Base-by-base conservation (phyloP, 2,329 filamentous ascomycete genomes). In the Colletotrichum falcatum region DNA sequence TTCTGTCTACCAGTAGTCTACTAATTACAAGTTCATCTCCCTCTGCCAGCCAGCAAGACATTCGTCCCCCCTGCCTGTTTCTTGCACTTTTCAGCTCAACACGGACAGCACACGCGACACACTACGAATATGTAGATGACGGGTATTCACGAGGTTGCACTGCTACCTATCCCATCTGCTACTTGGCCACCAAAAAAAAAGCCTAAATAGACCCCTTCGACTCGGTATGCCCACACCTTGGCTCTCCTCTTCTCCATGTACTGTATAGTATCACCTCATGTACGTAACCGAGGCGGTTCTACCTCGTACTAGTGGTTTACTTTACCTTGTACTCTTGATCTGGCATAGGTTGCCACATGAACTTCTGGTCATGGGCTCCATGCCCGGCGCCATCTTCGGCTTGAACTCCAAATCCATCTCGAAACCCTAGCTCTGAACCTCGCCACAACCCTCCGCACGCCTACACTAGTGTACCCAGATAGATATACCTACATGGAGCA, bases 301-400 rank as follows among this genome's bases (percentile, higher is more conserved):
- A 3, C 30, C 30, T n/a, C n/a, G n/a, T n/a, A n/a, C n/a, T n/a
- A n/a, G n/a, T n/a, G n/a, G n/a, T n/a, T n/a, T n/a, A n/a, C n/a
- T n/a, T n/a, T 33, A 33, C 30, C 30, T 39, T 39, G 11, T 42
- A 8, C 7, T 7, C 18, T 44, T 56, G 33, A 55, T 26, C 39
- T 30, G 26, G n/a, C 35, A 51, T 74, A 71, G 73, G 54, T 75
- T 74, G 68, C 73, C 75, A 77, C 75, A 76, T 75, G 73, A 71
- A 51, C 39, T 20, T 71, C 51, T 46, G 65, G 74, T 77, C 76
- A 77, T 39, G 42, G 53, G 20, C 48, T 72, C 49, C 42, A 42
- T 49, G 20, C 28, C 26, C 58, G 26, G n/a, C 58, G 16, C 26
- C 51, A n/a, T n/a, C 48, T 23, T 11, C 37, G 35, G 14, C 35